Evolutionary conservation across 1,139 yeast genomes (phyloP).

Genomic region (Scheffersomyces cryptocercus): DNA sequence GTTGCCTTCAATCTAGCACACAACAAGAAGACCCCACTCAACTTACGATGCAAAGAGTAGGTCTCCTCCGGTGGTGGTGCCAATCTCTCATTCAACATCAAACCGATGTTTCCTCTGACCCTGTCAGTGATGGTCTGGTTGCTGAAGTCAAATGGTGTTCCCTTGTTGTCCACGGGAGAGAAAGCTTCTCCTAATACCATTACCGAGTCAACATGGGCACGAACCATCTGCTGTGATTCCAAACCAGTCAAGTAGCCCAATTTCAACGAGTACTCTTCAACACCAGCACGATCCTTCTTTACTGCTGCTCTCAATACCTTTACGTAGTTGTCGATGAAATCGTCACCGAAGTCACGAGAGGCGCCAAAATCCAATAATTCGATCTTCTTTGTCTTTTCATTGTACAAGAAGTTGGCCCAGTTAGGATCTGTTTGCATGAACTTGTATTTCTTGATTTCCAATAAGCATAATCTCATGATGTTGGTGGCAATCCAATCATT

Average conservation of each 20-base stretch:
- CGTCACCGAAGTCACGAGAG: conserved; percentile 71
- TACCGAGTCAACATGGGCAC: conserved; percentile 90
- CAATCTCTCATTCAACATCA: conserved; percentile 88
- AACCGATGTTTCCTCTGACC: conserved; percentile 78
- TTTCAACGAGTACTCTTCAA: conserved; percentile 64
- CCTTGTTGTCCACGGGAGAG: conserved; percentile 50
- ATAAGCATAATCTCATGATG: conserved; percentile 82
- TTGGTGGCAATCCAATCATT: conserved; percentile 81
- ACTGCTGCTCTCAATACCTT: conserved; percentile 78
- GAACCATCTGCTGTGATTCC: conserved; percentile 83
- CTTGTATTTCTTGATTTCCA: conserved; percentile 79
- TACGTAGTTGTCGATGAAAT: conserved; percentile 70
- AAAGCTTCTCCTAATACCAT: conserved; percentile 93
- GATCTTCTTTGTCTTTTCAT: conserved; percentile 60
- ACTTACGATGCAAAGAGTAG: conserved; percentile 88
- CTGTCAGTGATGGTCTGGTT: conserved; percentile 92
- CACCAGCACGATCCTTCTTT: conserved; percentile 61
- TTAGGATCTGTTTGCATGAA: conserved; percentile 99
- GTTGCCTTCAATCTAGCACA: conserved; percentile 85
- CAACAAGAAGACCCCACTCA: conserved; percentile 88
- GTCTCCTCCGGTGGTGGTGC: conserved; percentile 99
- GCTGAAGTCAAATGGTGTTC: conserved; percentile 65
- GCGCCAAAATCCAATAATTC: conserved; percentile 96
- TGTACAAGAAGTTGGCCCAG: conserved; percentile 96
- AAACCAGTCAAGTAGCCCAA: conserved; percentile 91